These are phyloP conservation scores for Penicillium sp. DNA, from an alignment of 2,329 filamentous ascomycete genomes.

Conservation along the genomic window DNA sequence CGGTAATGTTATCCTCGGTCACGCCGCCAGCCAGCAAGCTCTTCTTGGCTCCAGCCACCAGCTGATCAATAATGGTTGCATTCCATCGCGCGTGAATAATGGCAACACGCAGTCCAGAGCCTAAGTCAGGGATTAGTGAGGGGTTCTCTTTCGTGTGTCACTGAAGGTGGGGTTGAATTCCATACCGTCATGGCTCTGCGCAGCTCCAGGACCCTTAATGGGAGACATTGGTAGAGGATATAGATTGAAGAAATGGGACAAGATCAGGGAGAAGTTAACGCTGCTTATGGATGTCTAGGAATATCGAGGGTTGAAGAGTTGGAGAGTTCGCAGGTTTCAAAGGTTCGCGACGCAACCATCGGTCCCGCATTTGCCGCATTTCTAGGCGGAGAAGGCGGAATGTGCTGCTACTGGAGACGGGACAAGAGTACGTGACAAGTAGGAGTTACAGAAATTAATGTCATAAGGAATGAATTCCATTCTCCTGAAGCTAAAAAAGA, in stretches of 20 bases:
- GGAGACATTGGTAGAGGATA: slow-evolving; percentile 31
- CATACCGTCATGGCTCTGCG: slow-evolving; percentile 58
- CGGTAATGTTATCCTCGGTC: slow-evolving; percentile 79
- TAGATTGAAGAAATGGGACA: neutral
- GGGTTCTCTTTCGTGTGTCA: neutral
- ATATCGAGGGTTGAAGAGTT: neutral
- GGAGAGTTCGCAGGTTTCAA: neutral
- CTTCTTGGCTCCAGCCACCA: slow-evolving; percentile 77
- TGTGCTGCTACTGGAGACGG: neutral
- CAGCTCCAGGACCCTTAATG: slow-evolving; percentile 64
- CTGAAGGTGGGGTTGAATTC: slow-evolving; percentile 8
- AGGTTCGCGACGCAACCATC: neutral
- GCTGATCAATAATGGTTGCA: slow-evolving; percentile 77
- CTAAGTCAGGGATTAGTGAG: slow-evolving; percentile 34
- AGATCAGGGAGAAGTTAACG: neutral
- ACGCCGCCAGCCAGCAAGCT: slow-evolving; percentile 79
- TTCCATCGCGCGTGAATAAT: slow-evolving; percentile 99
- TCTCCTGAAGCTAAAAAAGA: slow-evolving; percentile 16
- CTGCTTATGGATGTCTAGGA: neutral
- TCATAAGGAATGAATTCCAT: slow-evolving; percentile 14
- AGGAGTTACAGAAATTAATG: neutral
- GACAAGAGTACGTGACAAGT: neutral
- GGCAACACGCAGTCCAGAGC: slow-evolving; percentile 78
- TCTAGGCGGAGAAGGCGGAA: slow-evolving; percentile 1
- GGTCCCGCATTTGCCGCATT: neutral